Evolutionary conservation across 2,329 filamentous ascomycete genomes (phyloP).

Genomic region (Akanthomyces lecanii): DNA sequence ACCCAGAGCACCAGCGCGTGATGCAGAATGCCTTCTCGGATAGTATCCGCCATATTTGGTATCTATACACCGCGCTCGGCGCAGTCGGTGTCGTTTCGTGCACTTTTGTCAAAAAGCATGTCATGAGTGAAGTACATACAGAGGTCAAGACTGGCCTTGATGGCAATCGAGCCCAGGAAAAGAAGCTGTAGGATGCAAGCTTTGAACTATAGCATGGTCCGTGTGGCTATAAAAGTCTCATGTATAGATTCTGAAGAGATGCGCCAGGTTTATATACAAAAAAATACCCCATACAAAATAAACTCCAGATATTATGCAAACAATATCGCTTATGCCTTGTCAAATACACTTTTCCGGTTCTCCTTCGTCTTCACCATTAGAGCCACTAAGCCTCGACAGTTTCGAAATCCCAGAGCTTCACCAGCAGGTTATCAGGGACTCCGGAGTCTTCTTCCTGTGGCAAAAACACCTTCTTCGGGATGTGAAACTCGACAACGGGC

Average conservation of each 20-base stretch:
- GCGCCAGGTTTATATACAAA: constrained; percentile 13
- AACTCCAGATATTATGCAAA: constrained; percentile 13
- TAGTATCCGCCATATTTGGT: constrained; percentile 14
- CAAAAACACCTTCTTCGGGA: constrained; percentile 77
- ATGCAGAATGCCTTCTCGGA: constrained; percentile 15
- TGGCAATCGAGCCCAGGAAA: constrained; percentile 9
- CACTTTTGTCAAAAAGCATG: constrained; percentile 11
- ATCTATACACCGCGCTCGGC: constrained; percentile 15
- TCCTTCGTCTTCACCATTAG: neutral
- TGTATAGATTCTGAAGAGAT: neutral
- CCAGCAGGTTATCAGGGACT: constrained; percentile 51
- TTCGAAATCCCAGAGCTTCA: constrained; percentile 59
- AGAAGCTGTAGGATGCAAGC: neutral
- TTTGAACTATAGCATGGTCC: neutral
- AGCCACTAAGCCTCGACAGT: constrained; percentile 7
- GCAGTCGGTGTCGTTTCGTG: constrained; percentile 13
- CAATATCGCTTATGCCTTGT: constrained; percentile 6
- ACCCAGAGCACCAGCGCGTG: constrained; percentile 1
- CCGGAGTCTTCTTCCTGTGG: constrained; percentile 45
- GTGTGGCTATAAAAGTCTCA: neutral
- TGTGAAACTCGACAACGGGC: constrained; percentile 89
- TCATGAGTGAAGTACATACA: constrained; percentile 16
- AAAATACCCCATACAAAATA: constrained; percentile 1
- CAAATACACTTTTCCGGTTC: neutral
- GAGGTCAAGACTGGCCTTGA: constrained; percentile 15